Base-by-base conservation (phyloP, 2,329 filamentous ascomycete species). In the Xylaria sp. region DNA sequence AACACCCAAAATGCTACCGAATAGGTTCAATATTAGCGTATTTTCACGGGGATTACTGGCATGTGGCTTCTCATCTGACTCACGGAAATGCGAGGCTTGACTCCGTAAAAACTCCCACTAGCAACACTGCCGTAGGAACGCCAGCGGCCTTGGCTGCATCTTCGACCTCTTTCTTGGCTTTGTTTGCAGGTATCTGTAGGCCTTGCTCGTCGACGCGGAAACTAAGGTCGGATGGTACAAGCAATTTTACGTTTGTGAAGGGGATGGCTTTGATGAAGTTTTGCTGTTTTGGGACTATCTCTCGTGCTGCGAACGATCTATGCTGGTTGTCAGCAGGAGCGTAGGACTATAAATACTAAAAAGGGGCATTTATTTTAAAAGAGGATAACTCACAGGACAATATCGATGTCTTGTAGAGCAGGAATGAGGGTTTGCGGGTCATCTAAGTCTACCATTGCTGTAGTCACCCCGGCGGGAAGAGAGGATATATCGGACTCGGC, bases 181-280 rank as follows among this genome's bases (percentile, higher is more conserved):
- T 73, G 55, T 73, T 74, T 5, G 72, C 72, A 10, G 69, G 67
- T 30, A 76, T 66, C 3, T 58, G 70, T 3, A 75, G 46, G 0
- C 72, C 76, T 50, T 75, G 67, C 56, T 75, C 71, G 18, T 75
- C 73, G 15, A 66, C 70, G 8, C 70, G 72, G 25, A 72, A 63
- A 9, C 68, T 74, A 23, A 78, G 66, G 15, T 77, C 72, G 0
- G 75, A 78, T 2, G 74, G 76, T 30, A 77, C 73, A 52, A 77
- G 78, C 0, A 78, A 53, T 55, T 76, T 73, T 6, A 78, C 76
- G 3, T 71, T 69, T 1, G 75, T 74, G 0, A 23, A 69, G 0
- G 76, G 74, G 15, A 78, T 76, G 0, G 76, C 75, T 32, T 70
- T 73, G 36, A 77, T 53, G 56, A 78, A 76, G 25, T 28, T 72